Conservation (phyloP, 2,329 filamentous ascomycete species). For the Apiospora malaysiana region DNA sequence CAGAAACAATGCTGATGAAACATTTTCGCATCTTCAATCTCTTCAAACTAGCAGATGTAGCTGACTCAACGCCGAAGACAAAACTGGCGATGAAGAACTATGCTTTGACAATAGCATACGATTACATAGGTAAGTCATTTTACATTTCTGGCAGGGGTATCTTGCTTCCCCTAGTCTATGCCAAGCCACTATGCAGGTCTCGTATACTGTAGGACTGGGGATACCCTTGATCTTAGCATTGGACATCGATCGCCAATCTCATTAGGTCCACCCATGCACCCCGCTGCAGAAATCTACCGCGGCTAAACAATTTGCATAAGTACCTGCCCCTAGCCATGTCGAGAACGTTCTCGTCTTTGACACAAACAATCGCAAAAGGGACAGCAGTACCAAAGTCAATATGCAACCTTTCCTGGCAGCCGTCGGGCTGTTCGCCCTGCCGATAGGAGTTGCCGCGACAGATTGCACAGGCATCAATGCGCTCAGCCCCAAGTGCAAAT, state of each 20-base stretch:
- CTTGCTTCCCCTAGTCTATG: background rate
- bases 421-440: background rate
- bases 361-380: background rate
- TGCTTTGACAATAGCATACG: background rate
- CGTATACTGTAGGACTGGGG: background rate
- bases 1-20: background rate
- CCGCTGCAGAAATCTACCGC: background rate
- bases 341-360: background rate
- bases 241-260: background rate
- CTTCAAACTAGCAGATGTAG: background rate
- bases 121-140: background rate
- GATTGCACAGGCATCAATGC: slow-evolving; percentile 28
- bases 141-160: background rate
- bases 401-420: background rate
- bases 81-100: background rate
- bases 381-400: background rate
- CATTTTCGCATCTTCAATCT: background rate
- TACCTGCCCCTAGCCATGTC: background rate
- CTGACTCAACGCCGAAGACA: no score
- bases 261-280: background rate
- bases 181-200: background rate
- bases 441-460: background rate
- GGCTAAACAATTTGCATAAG: background rate
- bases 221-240: background rate
- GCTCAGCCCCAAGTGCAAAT: slow-evolving; percentile 28